Evolutionary conservation across 139 green algal genomes (phyloP), one percentile per base, ranked within the genome.

Genomic region (Chlorella ohadii): DNA sequence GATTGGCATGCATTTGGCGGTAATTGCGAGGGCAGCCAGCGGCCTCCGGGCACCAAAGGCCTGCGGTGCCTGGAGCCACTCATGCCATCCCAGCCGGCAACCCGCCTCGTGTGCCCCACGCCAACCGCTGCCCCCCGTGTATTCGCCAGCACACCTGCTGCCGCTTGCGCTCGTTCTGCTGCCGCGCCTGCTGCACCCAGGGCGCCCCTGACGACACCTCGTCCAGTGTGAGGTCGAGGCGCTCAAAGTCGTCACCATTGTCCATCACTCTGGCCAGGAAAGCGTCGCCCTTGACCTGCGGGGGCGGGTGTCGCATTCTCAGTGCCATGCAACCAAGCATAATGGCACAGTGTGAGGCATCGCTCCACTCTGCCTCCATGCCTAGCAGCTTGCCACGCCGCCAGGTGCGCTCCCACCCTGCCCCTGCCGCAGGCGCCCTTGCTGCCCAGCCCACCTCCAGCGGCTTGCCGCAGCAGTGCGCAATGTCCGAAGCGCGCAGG

Each of bases 201-300:
- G 83, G 44, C 17, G 94, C 93, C 27, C 33, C 56, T 47, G 90
- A 95, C 33, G 88, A 92, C 23, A 97, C 81, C 66, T 97, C 93
- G 20, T 44, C 31, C 25, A 93, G 38, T 0, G 25, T 78, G 68
- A 98, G 92, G 89, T 98, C 90, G 79, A 94, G 44, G 0, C 95
- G 88, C 38, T 90, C 82, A 78, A 98, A 98, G 12, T 92, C 83
- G 57, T 97, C 95, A 12, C 95, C 95, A 83, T 97, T 92, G 86
- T 98, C 95, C 78, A 94, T 91, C 1, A 97, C 76, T 5, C 94
- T 89, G 15, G 88, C 91, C 34, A 98, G 55, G 86, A 98, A 98
- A 1, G 91, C 95, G 86, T 98, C 95, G 19, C 95, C 95, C 4
- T 85, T 88, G 51, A 97, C 91, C 93, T 97, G 88, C 59, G 82